phyloP scores from a whole-genome alignment of 1,284 basidiomycete species.

The Tetrapyrgos nigripes region DNA sequence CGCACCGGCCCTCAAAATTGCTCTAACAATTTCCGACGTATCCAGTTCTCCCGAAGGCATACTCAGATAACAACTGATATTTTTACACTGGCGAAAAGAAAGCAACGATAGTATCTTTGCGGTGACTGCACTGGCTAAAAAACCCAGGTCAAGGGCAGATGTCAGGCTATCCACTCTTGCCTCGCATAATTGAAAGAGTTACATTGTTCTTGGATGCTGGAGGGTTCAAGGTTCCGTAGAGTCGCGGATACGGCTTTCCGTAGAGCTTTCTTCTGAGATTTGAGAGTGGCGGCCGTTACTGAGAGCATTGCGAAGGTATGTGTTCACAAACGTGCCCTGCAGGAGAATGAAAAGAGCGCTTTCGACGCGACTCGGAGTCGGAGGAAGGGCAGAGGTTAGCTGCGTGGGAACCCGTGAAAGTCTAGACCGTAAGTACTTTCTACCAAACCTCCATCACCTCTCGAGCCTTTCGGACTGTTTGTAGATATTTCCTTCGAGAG shows the following conservation, averaged over 20 bases:
- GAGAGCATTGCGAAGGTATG: too few relatives aligned
- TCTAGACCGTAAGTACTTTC: too few relatives aligned
- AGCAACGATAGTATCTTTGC: slow-evolving; percentile 53
- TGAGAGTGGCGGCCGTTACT: slow-evolving; percentile 25
- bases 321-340: too few relatives aligned
- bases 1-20: slow-evolving; percentile 56
- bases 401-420: too few relatives aligned
- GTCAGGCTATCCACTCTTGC: too few relatives aligned
- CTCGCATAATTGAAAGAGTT: slow-evolving; percentile 15
- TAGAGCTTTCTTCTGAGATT: slow-evolving; percentile 57
- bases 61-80: slow-evolving; percentile 77
- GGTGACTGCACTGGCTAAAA: slow-evolving; percentile 60
- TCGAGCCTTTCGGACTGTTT: too few relatives aligned
- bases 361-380: too few relatives aligned
- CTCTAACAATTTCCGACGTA: slow-evolving; percentile 56
- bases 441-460: too few relatives aligned
- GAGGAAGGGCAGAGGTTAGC: too few relatives aligned
- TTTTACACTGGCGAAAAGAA: slow-evolving; percentile 54
- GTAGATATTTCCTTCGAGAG: too few relatives aligned
- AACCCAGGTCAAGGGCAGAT: slow-evolving; percentile 17
- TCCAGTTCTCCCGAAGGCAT: slow-evolving; percentile 77
- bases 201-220: slow-evolving; percentile 68
- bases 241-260: slow-evolving; percentile 53
- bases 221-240: slow-evolving; percentile 49
- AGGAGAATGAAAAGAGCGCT: too few relatives aligned